Conservation (phyloP, 352 stramenopile genomes). For the Globisporangium lucens region DNA sequence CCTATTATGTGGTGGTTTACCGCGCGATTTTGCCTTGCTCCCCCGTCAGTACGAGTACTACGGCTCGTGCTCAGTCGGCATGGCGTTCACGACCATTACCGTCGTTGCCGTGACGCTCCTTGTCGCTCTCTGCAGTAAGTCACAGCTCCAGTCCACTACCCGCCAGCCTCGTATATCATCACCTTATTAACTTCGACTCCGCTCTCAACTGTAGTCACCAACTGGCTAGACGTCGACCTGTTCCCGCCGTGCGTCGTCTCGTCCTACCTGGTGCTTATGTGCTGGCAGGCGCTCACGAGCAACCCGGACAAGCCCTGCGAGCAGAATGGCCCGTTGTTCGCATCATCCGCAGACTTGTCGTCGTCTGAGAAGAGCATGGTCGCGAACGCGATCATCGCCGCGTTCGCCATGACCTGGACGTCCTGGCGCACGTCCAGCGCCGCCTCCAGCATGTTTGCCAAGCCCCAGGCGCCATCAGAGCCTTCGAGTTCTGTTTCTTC, state of each 20-base stretch:
- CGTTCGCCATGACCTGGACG: conserved; percentile 66
- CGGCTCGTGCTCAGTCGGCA: conserved; percentile 60
- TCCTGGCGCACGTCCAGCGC: conserved; percentile 67
- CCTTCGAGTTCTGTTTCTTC: neutral
- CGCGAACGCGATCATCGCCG: conserved; percentile 46
- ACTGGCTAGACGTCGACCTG: conserved; percentile 69
- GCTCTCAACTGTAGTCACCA: conserved; percentile 36
- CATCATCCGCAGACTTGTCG: conserved; percentile 5
- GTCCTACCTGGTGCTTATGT: conserved; percentile 70
- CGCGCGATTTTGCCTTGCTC: neutral
- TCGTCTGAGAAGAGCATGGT: conserved; percentile 38
- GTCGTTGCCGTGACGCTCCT: conserved; percentile 66
- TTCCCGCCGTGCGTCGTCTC: conserved; percentile 73
- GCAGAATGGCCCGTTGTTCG: conserved; percentile 1
- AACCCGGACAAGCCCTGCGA: conserved; percentile 52
- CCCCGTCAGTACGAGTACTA: conserved; percentile 87
- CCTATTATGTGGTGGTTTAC: neutral
- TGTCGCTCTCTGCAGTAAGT: conserved; percentile 52
- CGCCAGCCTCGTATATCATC: no score
- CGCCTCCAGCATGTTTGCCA: conserved; percentile 58
- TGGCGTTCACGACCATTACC: conserved; percentile 88
- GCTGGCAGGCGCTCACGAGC: conserved; percentile 68
- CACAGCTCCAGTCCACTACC: neutral
- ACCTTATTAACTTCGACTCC: no score
- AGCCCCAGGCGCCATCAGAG: conserved; percentile 10